Percentiles rank a stretch among this genome's conserved stretches.
phyloP scores from a whole-genome alignment of 2,329 filamentous ascomycete genomes.

The Teratosphaeria viscida region DNA sequence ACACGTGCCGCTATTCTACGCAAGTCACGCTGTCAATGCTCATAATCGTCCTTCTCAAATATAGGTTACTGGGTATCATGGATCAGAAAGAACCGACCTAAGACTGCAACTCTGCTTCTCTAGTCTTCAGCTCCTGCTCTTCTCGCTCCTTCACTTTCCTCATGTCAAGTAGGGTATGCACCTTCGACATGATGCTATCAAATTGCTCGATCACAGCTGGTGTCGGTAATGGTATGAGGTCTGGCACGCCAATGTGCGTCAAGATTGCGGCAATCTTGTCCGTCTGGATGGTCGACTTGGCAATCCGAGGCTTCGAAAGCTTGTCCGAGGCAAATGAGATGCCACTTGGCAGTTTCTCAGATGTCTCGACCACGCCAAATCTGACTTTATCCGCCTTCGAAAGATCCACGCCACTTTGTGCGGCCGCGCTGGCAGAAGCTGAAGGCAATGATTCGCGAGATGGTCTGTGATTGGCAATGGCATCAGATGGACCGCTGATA shows the following conservation, averaged over 20 bases:
- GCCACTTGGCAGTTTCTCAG: constrained; percentile 75
- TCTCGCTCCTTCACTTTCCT: constrained; percentile 68
- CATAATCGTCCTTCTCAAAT: not conserved
- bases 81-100: not conserved
- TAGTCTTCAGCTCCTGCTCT: constrained; percentile 55
- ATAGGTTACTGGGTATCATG: not conserved
- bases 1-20: not conserved
- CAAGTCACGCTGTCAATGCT: not conserved
- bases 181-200: constrained; percentile 57
- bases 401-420: constrained; percentile 43
- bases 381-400: constrained; percentile 64
- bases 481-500: constrained; percentile 5
- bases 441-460: constrained; percentile 33
- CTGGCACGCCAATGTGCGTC: constrained; percentile 59
- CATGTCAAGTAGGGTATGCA: constrained; percentile 60
- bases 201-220: constrained; percentile 60
- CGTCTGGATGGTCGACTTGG: constrained; percentile 67
- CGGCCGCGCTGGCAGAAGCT: constrained; percentile 20
- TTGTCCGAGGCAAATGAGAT: constrained; percentile 83
- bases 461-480: constrained; percentile 12
- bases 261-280: constrained; percentile 64
- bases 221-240: constrained; percentile 63
- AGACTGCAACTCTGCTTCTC: constrained; percentile 28
- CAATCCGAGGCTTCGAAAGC: constrained; percentile 65
- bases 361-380: constrained; percentile 65